Conservation (phyloP, 306 rosid genomes). For the Rubus idaeus region DNA sequence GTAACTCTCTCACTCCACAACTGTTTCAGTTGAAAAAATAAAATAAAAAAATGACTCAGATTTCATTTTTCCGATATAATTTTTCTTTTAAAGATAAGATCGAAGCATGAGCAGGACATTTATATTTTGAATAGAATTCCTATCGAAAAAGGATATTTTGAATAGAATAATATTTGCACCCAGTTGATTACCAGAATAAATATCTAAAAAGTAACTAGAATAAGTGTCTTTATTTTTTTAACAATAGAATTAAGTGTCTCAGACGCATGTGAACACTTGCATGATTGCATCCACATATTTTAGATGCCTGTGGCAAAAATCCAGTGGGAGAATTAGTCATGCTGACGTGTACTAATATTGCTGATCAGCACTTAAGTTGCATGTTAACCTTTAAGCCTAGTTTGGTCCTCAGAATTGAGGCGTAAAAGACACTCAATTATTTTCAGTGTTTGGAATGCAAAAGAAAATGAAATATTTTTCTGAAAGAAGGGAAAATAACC, state of each 20-base stretch:
- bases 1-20: constrained; percentile 31
- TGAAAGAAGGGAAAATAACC: too few relatives aligned
- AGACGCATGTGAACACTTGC: neutral
- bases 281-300: constrained; percentile 4
- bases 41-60: too few relatives aligned
- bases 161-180: neutral
- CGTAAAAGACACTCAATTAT: too few relatives aligned
- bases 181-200: neutral
- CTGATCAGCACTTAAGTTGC: too few relatives aligned
- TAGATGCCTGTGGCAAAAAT: neutral
- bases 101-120: neutral
- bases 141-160: neutral
- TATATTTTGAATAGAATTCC: neutral
- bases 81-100: neutral
- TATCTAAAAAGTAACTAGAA: neutral
- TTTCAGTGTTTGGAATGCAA: too few relatives aligned
- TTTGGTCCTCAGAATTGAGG: too few relatives aligned
- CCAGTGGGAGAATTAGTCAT: neutral
- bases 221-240: too few relatives aligned
- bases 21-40: too few relatives aligned
- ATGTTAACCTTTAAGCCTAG: too few relatives aligned
- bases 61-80: neutral
- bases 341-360: too few relatives aligned
- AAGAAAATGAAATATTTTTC: too few relatives aligned
- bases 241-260: neutral